Percentiles rank a stretch among this genome's conserved stretches.
Conservation (phyloP, 164 flowering plant species). For the Platanus orientalis region DNA sequence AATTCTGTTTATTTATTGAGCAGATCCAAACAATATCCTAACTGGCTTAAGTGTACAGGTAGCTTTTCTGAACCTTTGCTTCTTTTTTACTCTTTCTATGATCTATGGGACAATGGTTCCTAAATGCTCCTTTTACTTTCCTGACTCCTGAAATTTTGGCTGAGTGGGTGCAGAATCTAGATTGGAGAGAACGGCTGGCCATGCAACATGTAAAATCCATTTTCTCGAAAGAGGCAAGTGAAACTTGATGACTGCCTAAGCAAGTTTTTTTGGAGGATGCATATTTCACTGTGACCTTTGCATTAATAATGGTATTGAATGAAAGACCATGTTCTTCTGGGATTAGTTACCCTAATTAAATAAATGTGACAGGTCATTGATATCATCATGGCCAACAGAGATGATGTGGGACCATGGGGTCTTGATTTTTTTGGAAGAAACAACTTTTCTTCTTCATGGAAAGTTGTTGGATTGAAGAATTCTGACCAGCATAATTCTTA, state of each 20-base stretch:
- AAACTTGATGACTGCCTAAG: not conserved
- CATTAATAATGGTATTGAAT: not conserved
- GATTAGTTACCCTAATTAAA: not conserved
- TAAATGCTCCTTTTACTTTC: not conserved
- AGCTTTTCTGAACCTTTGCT: slow-evolving; percentile 7
- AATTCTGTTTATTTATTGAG: slow-evolving; percentile 9
- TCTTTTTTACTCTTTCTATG: not conserved
- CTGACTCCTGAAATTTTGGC: not conserved
- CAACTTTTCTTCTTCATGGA: slow-evolving; percentile 79
- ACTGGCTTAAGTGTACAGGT: slow-evolving; percentile 42
- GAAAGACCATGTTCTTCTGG: not conserved
- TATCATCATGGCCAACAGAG: slow-evolving; percentile 49
- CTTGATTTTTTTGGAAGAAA: slow-evolving; percentile 60
- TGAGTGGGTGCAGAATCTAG: slow-evolving; percentile 40
- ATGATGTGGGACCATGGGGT: slow-evolving; percentile 72
- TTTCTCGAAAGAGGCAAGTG: slow-evolving; percentile 74
- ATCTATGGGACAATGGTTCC: not conserved
- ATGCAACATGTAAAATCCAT: slow-evolving; percentile 55
- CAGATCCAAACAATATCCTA: slow-evolving; percentile 35
- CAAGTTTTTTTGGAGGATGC: not conserved
- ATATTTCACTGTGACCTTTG: not conserved
- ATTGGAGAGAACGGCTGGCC: slow-evolving; percentile 78
- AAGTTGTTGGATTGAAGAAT: slow-evolving; percentile 42
- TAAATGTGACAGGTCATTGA: slow-evolving; percentile 53
- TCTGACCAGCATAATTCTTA: slow-evolving; percentile 25